Conservation (phyloP, 305 asterid genomes). For the Fraxinus albicans region DNA sequence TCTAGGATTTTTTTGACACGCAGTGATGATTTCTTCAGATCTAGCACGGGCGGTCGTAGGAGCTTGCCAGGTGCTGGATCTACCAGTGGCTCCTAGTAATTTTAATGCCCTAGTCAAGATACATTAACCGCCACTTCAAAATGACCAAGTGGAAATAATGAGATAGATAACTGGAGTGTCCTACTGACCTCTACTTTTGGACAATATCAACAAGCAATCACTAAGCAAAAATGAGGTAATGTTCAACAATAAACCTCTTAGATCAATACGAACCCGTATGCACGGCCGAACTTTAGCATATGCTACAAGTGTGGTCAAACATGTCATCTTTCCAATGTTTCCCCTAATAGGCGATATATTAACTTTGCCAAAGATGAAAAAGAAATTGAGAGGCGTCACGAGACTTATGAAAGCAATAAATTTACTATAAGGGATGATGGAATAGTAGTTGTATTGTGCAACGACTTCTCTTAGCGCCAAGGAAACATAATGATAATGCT, state of each 20-base stretch:
- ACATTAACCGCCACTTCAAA: neutral
- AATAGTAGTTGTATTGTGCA: neutral
- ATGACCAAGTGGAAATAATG: neutral
- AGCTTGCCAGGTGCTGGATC: no score
- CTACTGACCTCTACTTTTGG: neutral
- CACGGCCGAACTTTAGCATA: neutral
- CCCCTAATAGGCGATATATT: neutral
- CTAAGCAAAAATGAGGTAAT: neutral
- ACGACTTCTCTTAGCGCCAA: neutral
- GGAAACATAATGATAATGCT: neutral
- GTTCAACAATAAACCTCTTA: neutral
- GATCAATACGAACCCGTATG: neutral
- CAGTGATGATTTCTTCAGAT: no score
- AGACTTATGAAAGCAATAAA: neutral
- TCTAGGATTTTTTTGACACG: neutral
- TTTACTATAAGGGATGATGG: neutral
- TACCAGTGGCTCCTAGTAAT: neutral
- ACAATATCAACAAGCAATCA: neutral
- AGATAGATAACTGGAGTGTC: neutral
- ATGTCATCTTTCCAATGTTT: neutral
- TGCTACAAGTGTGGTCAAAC: neutral
- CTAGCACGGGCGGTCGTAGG: no score
- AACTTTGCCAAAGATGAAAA: neutral
- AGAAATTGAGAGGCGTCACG: neutral
- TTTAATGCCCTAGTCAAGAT: neutral